A percentile compares a stretch with the other conserved stretches of the same genome.
Conservation (phyloP, 202 grass and related monocot species). For the Dendrocalamus latiflorus region DNA sequence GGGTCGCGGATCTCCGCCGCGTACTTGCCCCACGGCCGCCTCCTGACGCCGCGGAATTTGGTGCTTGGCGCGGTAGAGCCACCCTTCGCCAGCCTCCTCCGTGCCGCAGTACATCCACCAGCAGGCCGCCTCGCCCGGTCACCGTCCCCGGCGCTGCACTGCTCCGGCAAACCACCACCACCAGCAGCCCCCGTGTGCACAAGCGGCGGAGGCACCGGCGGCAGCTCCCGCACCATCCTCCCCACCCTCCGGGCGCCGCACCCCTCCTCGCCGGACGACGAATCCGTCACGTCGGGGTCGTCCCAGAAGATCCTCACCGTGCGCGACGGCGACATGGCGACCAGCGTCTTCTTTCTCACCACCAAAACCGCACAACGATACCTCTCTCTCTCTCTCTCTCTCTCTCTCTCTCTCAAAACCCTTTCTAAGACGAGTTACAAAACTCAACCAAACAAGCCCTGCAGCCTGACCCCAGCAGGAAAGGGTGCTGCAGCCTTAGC, state of each 20-base stretch:
- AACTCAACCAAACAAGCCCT: neutral
- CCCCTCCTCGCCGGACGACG: slow-evolving; percentile 50
- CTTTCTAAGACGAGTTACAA: neutral
- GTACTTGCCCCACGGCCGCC: slow-evolving; percentile 92
- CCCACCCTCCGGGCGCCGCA: slow-evolving; percentile 29
- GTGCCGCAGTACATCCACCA: neutral
- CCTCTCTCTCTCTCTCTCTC: neutral
- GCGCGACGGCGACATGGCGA: slow-evolving; percentile 54
- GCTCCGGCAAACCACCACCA: neutral
- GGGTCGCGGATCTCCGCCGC: slow-evolving; percentile 98
- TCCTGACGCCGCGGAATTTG: slow-evolving; percentile 85
- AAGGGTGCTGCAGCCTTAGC: slow-evolving; percentile 32
- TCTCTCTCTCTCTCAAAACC: neutral
- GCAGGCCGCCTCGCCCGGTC: slow-evolving; percentile 1
- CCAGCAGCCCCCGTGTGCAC: neutral
- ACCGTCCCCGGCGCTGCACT: slow-evolving; percentile 21
- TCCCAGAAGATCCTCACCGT: slow-evolving; percentile 71
- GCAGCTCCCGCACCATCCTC: slow-evolving; percentile 43
- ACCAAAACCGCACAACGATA: neutral
- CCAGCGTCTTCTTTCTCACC: neutral
- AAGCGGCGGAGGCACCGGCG: neutral
- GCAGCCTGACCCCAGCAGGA: slow-evolving; percentile 32
- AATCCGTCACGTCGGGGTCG: slow-evolving; percentile 77
- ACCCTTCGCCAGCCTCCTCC: slow-evolving; percentile 14
- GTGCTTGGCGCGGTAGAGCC: slow-evolving; percentile 4